phyloP scores from a whole-genome alignment of 2,329 filamentous ascomycete genomes.

The Fusarium tricinctum region DNA sequence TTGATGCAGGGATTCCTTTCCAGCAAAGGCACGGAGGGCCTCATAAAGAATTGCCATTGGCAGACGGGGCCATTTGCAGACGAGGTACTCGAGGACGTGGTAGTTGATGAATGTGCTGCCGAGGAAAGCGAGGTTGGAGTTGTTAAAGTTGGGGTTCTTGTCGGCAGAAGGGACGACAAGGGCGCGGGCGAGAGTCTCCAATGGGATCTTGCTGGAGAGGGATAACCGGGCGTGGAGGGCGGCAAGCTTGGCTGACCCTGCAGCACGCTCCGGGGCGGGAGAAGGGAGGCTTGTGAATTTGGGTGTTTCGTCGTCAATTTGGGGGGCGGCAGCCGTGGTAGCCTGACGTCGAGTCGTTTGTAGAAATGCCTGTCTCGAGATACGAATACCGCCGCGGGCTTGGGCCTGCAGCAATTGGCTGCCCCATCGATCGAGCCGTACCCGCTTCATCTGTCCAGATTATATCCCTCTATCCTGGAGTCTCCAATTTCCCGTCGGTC shows the following conservation, averaged over 20 bases:
- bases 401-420: constrained; percentile 57
- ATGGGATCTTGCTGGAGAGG: constrained; percentile 83
- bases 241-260: constrained; percentile 86
- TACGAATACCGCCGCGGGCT: constrained; percentile 41
- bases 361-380: constrained; percentile 45
- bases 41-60: constrained; percentile 90
- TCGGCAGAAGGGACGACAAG: constrained; percentile 91
- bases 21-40: constrained; percentile 86
- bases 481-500: constrained; percentile 31
- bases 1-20: constrained; percentile 78
- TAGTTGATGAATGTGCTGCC: constrained; percentile 88
- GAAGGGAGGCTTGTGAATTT: constrained; percentile 70
- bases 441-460: constrained; percentile 57
- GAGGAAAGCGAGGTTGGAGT: constrained; percentile 83
- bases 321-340: constrained; percentile 51
- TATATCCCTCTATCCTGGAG: constrained; percentile 35
- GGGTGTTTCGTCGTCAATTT: constrained; percentile 44
- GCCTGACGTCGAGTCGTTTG: constrained; percentile 48
- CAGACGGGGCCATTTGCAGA: constrained; percentile 90
- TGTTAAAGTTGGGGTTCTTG: constrained; percentile 85
- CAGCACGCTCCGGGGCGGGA: constrained; percentile 76
- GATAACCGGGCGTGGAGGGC: constrained; percentile 91
- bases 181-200: constrained; percentile 87
- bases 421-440: constrained; percentile 59
- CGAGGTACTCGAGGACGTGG: constrained; percentile 88